Evolutionary conservation across 306 rosid species (phyloP), one percentile per base, ranked within the genome.

Genomic region (Corylus americana): DNA sequence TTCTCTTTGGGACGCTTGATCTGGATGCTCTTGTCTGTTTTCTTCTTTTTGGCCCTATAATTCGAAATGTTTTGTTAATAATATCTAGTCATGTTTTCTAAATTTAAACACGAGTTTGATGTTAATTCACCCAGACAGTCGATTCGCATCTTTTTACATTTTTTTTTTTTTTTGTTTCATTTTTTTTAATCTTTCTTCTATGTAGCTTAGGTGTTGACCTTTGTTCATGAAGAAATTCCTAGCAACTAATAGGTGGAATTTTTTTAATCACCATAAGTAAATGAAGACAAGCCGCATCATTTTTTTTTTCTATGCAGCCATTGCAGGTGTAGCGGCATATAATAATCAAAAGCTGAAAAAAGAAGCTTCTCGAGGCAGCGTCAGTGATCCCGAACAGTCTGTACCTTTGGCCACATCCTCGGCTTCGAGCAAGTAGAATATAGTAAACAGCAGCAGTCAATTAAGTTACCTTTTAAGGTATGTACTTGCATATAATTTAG

Each of bases 281-380:
- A 17, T 14, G 64, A 71, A 83, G 16, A 75, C 57, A 49, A 55
- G 72, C 70, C 75, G 57, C 57, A 61, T 49, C 63, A 55, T 45
- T 37, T 53, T 35, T 58, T 58, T 80, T 74, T 83, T 76, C 1
- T 42, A 61, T 87, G 74, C 96, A 93, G 99, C 99, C 79, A 95
- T 95, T 84, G 93, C 90, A 22, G 99, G 99, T 55, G 98, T 95
- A 70, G 99, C 93, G 63, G 97, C 99, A 80, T 95, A 95, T 82
- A 95, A 95, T 74, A 95, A 95, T 85, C 78, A 71, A 86, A 95
- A 95, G 87, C 84, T 95, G 67, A 95, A 84, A 82, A 91, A 86
- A 75, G 99, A 95, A 89, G 87, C 88, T 70, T 79, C 96, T 27
- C 79, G 79, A 75, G 86, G 75, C 67, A 77, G 83, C 47, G n/a